Evolutionary conservation across 495 filamentous ascomycete species (phyloP).

Genomic region (Aspergillus biplanus): DNA sequence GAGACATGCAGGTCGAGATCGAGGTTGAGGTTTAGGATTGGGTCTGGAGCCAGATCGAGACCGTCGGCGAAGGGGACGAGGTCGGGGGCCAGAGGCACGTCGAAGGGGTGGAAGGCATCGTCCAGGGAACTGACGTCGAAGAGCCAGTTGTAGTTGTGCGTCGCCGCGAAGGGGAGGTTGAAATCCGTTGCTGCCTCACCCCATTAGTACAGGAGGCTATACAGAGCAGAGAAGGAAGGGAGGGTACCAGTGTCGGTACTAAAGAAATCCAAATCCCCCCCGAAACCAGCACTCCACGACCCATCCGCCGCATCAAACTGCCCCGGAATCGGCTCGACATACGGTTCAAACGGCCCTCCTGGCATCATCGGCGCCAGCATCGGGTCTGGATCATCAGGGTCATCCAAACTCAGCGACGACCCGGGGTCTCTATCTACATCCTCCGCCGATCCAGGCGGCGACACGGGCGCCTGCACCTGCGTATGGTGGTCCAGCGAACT

Average conservation of each 20-base stretch:
- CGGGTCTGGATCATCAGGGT: slow-evolving; percentile 34
- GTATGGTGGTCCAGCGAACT: slow-evolving; percentile 21
- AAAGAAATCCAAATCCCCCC: slow-evolving; percentile 34
- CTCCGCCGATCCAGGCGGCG: slow-evolving; percentile 35
- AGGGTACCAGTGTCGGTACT: slow-evolving; percentile 40
- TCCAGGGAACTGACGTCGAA: slow-evolving; percentile 50
- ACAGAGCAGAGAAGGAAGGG: no score
- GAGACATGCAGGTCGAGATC: neutral
- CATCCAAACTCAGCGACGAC: slow-evolving; percentile 32
- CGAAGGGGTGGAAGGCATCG: slow-evolving; percentile 39
- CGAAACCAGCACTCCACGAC: slow-evolving; percentile 32
- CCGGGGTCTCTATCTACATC: slow-evolving; percentile 26
- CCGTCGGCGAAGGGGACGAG: slow-evolving; percentile 27
- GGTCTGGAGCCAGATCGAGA: slow-evolving; percentile 14
- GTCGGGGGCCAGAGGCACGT: slow-evolving; percentile 34
- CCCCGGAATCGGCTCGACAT: slow-evolving; percentile 39
- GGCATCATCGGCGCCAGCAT: slow-evolving; percentile 42
- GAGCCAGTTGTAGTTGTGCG: slow-evolving; percentile 59
- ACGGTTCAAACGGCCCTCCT: slow-evolving; percentile 39
- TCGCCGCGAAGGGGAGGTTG: slow-evolving; percentile 60
- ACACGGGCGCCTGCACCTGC: slow-evolving; percentile 28
- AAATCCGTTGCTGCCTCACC: slow-evolving; percentile 49
- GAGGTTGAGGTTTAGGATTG: slow-evolving; percentile 26
- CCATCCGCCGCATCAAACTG: slow-evolving; percentile 46
- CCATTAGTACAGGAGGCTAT: neutral